Conservation (phyloP, 768 basidiomycete genomes). For the Boletus speciosus region DNA sequence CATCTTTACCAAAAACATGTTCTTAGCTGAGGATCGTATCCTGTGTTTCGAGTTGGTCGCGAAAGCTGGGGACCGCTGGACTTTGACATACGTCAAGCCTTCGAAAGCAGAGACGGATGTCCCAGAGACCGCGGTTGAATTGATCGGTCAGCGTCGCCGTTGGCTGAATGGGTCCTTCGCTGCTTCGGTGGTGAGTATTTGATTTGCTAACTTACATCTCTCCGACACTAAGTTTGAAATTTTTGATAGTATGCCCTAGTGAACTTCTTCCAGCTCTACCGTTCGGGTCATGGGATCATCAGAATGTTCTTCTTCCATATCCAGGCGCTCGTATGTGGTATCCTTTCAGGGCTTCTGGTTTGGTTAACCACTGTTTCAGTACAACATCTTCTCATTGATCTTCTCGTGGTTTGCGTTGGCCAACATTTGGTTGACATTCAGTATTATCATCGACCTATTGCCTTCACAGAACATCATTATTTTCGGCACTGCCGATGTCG, state of each 20-base stretch:
- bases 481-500: conserved; percentile 70
- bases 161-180: conserved; percentile 98
- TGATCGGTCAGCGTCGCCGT: conserved; percentile 93
- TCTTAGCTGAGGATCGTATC: conserved; percentile 92
- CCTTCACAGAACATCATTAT: conserved; percentile 50
- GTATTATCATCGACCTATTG: conserved; percentile 88
- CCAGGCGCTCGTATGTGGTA: conserved; percentile 71
- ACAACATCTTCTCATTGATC: conserved; percentile 78
- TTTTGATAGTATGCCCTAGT: conserved; percentile 75
- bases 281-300: conserved; percentile 79
- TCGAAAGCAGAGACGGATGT: conserved; percentile 96
- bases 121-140: conserved; percentile 86
- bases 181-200: conserved; percentile 71
- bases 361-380: conserved; percentile 43
- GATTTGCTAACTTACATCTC: not conserved
- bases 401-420: conserved; percentile 94
- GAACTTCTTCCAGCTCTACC: conserved; percentile 88
- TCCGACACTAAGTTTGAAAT: not conserved
- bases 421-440: conserved; percentile 94
- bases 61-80: conserved; percentile 85
- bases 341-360: not conserved
- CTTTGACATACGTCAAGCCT: conserved; percentile 87
- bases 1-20: conserved; percentile 95
- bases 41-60: conserved; percentile 96
- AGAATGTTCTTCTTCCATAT: conserved; percentile 97